Evolutionary conservation across 1,284 basidiomycete species (phyloP).

Genomic region (Polyporus tsugae): DNA sequence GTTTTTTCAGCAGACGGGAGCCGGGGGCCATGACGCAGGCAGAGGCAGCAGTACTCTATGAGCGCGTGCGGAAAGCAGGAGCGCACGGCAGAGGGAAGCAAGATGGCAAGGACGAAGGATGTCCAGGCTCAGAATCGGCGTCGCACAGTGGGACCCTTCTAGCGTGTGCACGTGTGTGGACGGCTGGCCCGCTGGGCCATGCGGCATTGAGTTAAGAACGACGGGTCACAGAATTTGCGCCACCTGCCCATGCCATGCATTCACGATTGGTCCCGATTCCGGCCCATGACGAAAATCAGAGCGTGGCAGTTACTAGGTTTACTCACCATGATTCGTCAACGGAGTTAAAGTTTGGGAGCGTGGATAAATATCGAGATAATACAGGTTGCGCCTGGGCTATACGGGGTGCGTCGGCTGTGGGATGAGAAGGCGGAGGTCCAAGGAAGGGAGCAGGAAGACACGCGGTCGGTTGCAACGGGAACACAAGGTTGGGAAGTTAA

Average conservation of each 20-base stretch:
- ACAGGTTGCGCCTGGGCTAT: conserved; percentile 7
- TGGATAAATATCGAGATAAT: conserved; percentile 33
- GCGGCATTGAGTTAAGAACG: conserved; percentile 27
- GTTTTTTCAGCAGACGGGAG: conserved; percentile 41
- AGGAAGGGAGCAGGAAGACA: conserved; percentile 19
- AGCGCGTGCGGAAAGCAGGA: conserved; percentile 18
- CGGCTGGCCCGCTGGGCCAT: conserved; percentile 27
- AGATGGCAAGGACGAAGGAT: conserved; percentile 26
- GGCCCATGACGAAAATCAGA: conserved; percentile 28
- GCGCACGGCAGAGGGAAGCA: conserved; percentile 18
- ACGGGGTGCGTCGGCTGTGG: conserved; percentile 9
- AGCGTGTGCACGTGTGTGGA: conserved; percentile 33
- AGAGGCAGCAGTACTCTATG: conserved; percentile 24
- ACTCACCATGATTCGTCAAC: conserved; percentile 33
- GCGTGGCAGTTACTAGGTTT: conserved; percentile 21
- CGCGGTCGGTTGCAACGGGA: conserved; percentile 26
- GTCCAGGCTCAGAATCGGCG: conserved; percentile 19
- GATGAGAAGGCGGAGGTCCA: conserved; percentile 12
- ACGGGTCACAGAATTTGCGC: conserved; percentile 20
- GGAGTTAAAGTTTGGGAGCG: conserved; percentile 17
- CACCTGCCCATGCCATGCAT: conserved; percentile 32
- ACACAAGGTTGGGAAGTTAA: conserved; percentile 19
- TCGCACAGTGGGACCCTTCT: conserved; percentile 30
- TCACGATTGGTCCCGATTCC: conserved; percentile 25
- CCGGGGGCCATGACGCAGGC: conserved; percentile 36